Evolutionary conservation across 2,329 filamentous ascomycete species (phyloP).

Genomic region (Fusarium cicatricum): DNA sequence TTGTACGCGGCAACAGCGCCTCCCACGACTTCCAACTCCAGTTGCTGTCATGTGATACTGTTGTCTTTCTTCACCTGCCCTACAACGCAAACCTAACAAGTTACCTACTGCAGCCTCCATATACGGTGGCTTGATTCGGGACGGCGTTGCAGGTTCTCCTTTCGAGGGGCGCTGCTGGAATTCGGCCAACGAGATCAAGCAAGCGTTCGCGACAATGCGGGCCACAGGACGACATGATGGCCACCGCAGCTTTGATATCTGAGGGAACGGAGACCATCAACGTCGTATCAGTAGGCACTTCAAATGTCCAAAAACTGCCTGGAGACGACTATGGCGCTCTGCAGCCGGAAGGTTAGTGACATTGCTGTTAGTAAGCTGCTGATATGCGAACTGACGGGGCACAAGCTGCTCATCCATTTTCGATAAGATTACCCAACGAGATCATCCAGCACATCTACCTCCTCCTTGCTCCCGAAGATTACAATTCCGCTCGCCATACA

Average conservation of each 20-base stretch:
- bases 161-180: constrained; percentile 38
- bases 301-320: constrained; percentile 18
- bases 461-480: constrained; percentile 51
- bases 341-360: constrained; percentile 13
- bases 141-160: constrained; percentile 44
- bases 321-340: constrained; percentile 13
- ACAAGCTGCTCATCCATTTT: constrained; percentile 19
- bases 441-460: constrained; percentile 49
- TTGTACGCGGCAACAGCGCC: too few species aligned
- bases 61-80: neutral
- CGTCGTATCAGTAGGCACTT: constrained; percentile 16
- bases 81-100: neutral
- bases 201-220: constrained; percentile 10
- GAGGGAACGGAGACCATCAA: constrained; percentile 19
- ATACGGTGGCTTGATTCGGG: constrained; percentile 19
- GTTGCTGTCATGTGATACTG: neutral
- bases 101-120: constrained; percentile 2
- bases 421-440: constrained; percentile 47
- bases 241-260: constrained; percentile 23
- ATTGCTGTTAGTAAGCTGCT: neutral
- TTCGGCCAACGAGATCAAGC: constrained; percentile 22
- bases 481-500: constrained; percentile 67
- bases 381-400: neutral
- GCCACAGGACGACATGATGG: constrained; percentile 16
- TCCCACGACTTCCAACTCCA: neutral